Percentiles rank a stretch among this genome's conserved stretches.
phyloP scores from a whole-genome alignment of 2,329 filamentous ascomycete genomes.

The Pseudopithomyces maydicus region DNA sequence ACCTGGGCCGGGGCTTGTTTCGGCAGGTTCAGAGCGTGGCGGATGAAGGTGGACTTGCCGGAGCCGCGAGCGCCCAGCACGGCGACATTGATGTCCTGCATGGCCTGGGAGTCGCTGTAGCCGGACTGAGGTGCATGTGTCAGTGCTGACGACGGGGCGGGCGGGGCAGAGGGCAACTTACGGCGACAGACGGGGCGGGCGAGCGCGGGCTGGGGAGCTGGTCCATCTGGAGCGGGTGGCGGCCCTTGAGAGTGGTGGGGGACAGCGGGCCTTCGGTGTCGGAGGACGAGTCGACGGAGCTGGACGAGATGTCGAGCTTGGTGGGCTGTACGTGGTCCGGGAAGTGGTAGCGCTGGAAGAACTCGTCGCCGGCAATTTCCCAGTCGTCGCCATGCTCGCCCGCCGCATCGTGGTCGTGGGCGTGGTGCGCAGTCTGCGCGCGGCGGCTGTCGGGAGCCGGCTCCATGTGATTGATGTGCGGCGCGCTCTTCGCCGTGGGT shows the following conservation, averaged over 20 bases:
- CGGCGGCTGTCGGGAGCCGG: conserved; percentile 15
- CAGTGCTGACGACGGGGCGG: conserved; percentile 14
- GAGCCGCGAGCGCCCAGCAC: conserved; percentile 60
- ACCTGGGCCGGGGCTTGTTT: conserved; percentile 49
- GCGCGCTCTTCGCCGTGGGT: too few species aligned
- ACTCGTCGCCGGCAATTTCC: conserved; percentile 45
- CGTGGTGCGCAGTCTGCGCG: conserved; percentile 43
- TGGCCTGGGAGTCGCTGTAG: conserved; percentile 33
- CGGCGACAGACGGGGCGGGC: conserved; percentile 28
- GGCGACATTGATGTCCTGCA: conserved; percentile 63
- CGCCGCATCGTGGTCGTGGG: conserved; percentile 22
- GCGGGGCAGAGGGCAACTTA: conserved; percentile 19
- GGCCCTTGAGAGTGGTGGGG: conserved; percentile 37
- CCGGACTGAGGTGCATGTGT: conserved; percentile 28
- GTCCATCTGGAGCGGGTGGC: conserved; percentile 22
- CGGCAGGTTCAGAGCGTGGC: conserved; percentile 60
- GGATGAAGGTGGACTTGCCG: conserved; percentile 66
- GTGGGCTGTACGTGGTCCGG: conserved; percentile 29
- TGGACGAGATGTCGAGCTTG: conserved; percentile 26
- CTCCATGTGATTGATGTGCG: too few species aligned
- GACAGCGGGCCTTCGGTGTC: conserved; percentile 47
- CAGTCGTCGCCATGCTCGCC: conserved; percentile 63
- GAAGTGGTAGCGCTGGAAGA: conserved; percentile 50
- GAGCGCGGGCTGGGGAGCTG: conserved; percentile 21
- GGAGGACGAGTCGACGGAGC: conserved; percentile 37